Conservation (phyloP, 169 alveolate genomes). For the Cryptosporidium felis region DNA sequence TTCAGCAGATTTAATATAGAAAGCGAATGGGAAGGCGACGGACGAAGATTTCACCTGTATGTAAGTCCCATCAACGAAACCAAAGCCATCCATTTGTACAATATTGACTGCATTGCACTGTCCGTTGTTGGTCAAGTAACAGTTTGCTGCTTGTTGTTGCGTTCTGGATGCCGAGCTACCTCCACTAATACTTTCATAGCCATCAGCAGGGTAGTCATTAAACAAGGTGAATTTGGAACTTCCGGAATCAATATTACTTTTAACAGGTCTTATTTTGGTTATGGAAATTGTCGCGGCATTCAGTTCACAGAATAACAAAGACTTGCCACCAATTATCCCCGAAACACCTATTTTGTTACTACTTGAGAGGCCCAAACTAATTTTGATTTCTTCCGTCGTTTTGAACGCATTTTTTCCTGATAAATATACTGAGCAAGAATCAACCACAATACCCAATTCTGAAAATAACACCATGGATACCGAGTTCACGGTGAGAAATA, state of each 20-base stretch:
- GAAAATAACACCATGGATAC: conserved; percentile 6
- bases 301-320: neutral
- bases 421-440: conserved; percentile 16
- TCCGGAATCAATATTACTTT: neutral
- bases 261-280: conserved; percentile 10
- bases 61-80: conserved; percentile 26
- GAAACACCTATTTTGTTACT: conserved; percentile 48
- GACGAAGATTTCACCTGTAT: neutral
- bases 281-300: neutral
- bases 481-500: conserved; percentile 8
- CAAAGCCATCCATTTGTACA: conserved; percentile 42
- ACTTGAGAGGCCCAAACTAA: conserved; percentile 5
- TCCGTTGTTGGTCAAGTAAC: conserved; percentile 47
- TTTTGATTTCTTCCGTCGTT: neutral
- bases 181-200: conserved; percentile 43
- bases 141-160: conserved; percentile 29
- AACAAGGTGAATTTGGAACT: neutral
- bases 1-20: neutral
- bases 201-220: conserved; percentile 49
- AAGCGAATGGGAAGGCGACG: conserved; percentile 28
- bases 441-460: conserved; percentile 1
- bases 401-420: conserved; percentile 3
- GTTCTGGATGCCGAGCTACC: conserved; percentile 51
- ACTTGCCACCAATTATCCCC: neutral
- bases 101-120: conserved; percentile 14